Percentiles rank a stretch among this genome's conserved stretches.
Evolutionary conservation across 2,329 filamentous ascomycete genomes (phyloP).

Genomic region (Reticulascus tulasneorum): DNA sequence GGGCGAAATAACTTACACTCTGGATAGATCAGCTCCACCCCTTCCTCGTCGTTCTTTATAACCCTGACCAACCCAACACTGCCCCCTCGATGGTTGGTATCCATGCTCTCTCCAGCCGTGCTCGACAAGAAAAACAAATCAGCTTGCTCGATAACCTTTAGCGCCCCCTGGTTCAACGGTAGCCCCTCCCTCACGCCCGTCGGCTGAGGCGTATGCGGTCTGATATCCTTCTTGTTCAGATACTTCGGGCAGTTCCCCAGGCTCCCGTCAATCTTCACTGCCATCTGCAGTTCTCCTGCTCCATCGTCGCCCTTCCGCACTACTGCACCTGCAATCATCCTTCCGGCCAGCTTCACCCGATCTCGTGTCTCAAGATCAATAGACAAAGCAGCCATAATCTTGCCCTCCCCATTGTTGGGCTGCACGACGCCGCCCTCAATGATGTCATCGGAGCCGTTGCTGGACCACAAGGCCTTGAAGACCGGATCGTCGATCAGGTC

Average conservation of each 20-base stretch:
- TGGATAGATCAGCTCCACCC: slow-evolving; percentile 63
- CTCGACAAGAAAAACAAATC: slow-evolving; percentile 80
- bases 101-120: slow-evolving; percentile 65
- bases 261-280: slow-evolving; percentile 66
- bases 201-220: slow-evolving; percentile 50
- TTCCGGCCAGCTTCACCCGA: slow-evolving; percentile 70
- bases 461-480: slow-evolving; percentile 56
- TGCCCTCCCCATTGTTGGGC: slow-evolving; percentile 34
- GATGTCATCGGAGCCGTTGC: slow-evolving; percentile 38
- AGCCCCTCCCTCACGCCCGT: slow-evolving; percentile 23
- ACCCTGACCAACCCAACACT: slow-evolving; percentile 70
- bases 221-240: slow-evolving; percentile 67
- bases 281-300: slow-evolving; percentile 45
- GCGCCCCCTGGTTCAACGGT: slow-evolving; percentile 48
- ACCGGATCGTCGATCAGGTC: slow-evolving; percentile 67
- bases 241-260: slow-evolving; percentile 88
- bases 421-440: slow-evolving; percentile 30
- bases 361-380: slow-evolving; percentile 65
- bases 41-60: slow-evolving; percentile 47
- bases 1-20: slow-evolving; percentile 49
- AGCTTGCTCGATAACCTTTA: slow-evolving; percentile 56
- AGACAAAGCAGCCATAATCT: slow-evolving; percentile 48
- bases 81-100: slow-evolving; percentile 79
- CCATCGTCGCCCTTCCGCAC: slow-evolving; percentile 25
- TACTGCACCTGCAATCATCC: slow-evolving; percentile 61